A percentile compares a stretch with the other conserved stretches of the same genome.
Evolutionary conservation across 2,329 filamentous ascomycete species (phyloP).

Genomic region (Ascochyta clinopodiicola): DNA sequence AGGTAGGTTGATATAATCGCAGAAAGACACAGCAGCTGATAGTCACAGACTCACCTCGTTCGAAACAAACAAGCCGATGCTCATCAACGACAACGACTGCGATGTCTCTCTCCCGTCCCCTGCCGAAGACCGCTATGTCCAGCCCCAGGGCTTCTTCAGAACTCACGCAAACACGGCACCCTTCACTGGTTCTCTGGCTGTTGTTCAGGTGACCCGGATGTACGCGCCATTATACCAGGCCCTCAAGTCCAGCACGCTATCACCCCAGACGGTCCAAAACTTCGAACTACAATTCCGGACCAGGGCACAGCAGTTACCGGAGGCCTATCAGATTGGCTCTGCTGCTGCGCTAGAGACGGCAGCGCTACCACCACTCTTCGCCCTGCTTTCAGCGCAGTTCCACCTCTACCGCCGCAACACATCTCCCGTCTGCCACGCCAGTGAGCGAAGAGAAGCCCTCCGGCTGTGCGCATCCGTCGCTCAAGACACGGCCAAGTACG

Average conservation of each 20-base stretch:
- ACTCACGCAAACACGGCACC: constrained; percentile 53
- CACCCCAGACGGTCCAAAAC: constrained; percentile 70
- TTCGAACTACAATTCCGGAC: constrained; percentile 82
- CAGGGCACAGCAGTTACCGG: constrained; percentile 77
- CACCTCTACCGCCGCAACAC: constrained; percentile 90
- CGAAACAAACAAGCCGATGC: constrained; percentile 78
- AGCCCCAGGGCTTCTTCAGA: constrained; percentile 56
- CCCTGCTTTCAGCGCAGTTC: constrained; percentile 83
- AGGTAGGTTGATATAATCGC: constrained; percentile 58
- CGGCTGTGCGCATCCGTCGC: constrained; percentile 77
- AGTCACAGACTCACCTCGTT: constrained; percentile 69
- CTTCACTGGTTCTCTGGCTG: constrained; percentile 73
- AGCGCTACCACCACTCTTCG: constrained; percentile 75
- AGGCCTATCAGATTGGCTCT: constrained; percentile 72
- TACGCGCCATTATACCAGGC: constrained; percentile 76
- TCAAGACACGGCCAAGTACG: constrained; percentile 77
- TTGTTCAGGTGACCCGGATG: constrained; percentile 81
- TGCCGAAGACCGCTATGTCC: constrained; percentile 80
- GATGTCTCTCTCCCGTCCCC: constrained; percentile 80
- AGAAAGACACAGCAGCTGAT: background rate
- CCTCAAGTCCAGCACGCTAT: constrained; percentile 68
- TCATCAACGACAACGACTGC: constrained; percentile 89
- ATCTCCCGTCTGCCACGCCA: constrained; percentile 69
- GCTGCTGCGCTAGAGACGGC: constrained; percentile 73
- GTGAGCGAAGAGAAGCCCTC: constrained; percentile 73